A percentile compares a stretch with the other conserved stretches of the same genome.
Evolutionary conservation across 345 rosid species (phyloP).

Genomic region (Ceriops decandra): DNA sequence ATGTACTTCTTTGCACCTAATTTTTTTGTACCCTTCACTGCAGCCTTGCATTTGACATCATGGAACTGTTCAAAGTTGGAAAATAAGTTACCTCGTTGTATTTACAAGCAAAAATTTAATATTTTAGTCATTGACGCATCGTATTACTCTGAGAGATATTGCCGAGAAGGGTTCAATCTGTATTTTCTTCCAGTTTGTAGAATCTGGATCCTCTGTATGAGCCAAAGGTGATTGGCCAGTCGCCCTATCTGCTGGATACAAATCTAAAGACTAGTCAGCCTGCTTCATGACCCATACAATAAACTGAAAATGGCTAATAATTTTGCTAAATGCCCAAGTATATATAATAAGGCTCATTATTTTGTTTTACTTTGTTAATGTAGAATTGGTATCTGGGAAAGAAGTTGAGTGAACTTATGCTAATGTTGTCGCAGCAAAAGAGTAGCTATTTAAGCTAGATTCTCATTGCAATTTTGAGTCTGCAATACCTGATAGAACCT

Average conservation of each 20-base stretch:
- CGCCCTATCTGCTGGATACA: neutral
- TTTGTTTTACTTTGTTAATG: no score
- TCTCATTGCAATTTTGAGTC: no score
- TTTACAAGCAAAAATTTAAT: no score
- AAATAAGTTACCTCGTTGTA: neutral
- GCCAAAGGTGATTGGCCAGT: neutral
- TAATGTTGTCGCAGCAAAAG: no score
- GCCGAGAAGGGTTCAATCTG: slow-evolving; percentile 21
- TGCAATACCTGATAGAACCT: no score
- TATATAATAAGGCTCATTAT: no score
- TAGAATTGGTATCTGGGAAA: no score
- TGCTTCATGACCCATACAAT: neutral
- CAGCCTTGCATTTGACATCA: slow-evolving; percentile 72
- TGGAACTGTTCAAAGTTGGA: slow-evolving; percentile 44
- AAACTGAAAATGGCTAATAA: no score
- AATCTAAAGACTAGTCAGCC: neutral
- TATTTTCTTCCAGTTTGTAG: slow-evolving; percentile 5
- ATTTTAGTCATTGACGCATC: no score
- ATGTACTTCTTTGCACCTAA: slow-evolving; percentile 57
- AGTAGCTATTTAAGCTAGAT: no score
- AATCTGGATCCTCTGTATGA: slow-evolving; percentile 6
- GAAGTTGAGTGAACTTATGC: no score
- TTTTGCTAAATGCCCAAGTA: no score
- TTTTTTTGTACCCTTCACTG: slow-evolving; percentile 53
- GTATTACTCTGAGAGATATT: slow-evolving; percentile 30